Evolutionary conservation across 768 basidiomycete species (phyloP).

Genomic region (Russula abietina): DNA sequence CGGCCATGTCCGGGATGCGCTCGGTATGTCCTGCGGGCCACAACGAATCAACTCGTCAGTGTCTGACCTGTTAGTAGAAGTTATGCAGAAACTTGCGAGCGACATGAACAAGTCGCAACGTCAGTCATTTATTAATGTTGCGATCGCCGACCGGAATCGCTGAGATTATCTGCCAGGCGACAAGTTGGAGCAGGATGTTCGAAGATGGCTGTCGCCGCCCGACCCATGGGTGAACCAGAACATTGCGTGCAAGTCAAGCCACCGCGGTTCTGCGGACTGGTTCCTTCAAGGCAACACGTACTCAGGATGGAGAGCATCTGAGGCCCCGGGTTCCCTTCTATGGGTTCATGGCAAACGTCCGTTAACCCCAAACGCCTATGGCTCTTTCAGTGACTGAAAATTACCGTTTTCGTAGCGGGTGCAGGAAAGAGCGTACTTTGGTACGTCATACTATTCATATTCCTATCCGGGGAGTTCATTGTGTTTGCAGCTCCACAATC

Average conservation of each 20-base stretch:
- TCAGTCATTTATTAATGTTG: not conserved
- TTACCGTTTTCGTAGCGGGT: no score
- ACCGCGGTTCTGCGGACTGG: not conserved
- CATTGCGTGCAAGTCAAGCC: not conserved
- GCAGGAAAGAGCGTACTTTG: no score
- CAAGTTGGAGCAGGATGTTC: not conserved
- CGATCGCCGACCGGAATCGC: not conserved
- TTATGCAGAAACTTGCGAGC: not conserved
- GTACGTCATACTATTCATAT: no score
- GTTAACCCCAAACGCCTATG: no score
- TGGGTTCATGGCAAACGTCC: not conserved
- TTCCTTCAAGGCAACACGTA: not conserved
- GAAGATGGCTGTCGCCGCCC: not conserved
- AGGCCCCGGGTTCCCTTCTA: not conserved
- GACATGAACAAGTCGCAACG: not conserved
- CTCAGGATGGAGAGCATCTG: not conserved
- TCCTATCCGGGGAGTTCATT: no score
- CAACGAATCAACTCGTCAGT: not conserved
- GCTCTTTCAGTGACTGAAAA: no score
- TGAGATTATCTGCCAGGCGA: not conserved
- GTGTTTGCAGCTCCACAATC: no score
- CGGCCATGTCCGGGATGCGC: not conserved
- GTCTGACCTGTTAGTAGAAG: not conserved
- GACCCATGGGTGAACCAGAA: not conserved
- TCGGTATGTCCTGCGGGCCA: not conserved